A percentile compares a stretch with the other conserved stretches of the same genome.
Conservation (phyloP, 148 eudicot genomes). For the Simmondsia chinensis region DNA sequence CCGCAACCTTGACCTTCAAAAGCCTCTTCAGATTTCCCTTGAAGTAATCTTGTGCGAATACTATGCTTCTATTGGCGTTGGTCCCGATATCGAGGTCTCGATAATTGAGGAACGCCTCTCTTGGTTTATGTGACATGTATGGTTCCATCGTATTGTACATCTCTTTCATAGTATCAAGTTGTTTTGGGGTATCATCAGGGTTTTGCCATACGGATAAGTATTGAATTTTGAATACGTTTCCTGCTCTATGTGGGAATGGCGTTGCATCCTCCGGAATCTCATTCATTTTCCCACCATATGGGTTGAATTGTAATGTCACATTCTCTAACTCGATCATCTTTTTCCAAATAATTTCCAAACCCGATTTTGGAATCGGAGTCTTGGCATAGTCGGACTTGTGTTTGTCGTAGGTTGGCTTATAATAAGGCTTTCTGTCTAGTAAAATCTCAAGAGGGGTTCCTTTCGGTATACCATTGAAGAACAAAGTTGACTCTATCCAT, state of each 20-base stretch:
- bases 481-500: conserved; percentile 21
- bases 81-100: conserved; percentile 27
- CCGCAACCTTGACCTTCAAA: conserved; percentile 16
- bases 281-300: conserved; percentile 21
- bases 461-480: conserved; percentile 2
- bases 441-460: conserved; percentile 3
- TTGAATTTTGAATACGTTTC: conserved; percentile 29
- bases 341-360: conserved; percentile 21
- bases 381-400: conserved; percentile 28
- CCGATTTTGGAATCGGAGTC: conserved; percentile 17
- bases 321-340: conserved; percentile 20
- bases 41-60: conserved; percentile 13
- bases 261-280: conserved; percentile 9
- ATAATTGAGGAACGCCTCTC: conserved; percentile 28
- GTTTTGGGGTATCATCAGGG: background rate
- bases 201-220: conserved; percentile 15
- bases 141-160: conserved; percentile 17
- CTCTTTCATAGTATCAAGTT: background rate
- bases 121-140: conserved; percentile 23
- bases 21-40: conserved; percentile 18
- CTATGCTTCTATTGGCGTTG: conserved; percentile 2
- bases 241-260: conserved; percentile 28
- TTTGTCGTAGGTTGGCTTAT: background rate
- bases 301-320: conserved; percentile 18
- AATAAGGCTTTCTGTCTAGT: conserved; percentile 2